A percentile compares a stretch with the other conserved stretches of the same genome.
Evolutionary conservation across 1,284 basidiomycete species (phyloP).

Genomic region (Pseudomicrostroma phylloplanum): DNA sequence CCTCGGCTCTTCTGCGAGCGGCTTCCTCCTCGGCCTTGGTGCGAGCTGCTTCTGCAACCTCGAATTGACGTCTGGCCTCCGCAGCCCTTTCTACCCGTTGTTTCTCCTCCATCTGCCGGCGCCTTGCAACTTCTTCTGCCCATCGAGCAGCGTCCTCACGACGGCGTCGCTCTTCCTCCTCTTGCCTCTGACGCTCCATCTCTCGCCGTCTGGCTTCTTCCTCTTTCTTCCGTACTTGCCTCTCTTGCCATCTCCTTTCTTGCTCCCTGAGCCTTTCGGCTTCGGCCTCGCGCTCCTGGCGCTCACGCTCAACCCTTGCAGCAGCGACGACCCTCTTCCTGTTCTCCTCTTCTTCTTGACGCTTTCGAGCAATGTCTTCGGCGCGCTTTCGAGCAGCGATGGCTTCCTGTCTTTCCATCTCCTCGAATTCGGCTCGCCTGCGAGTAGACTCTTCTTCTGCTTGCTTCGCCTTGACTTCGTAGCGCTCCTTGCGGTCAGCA

Average conservation of each 20-base stretch:
- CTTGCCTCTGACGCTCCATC: neutral
- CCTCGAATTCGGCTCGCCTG: neutral
- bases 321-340: neutral
- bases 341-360: neutral
- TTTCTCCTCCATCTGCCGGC: neutral
- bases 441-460: neutral
- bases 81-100: neutral
- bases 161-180: neutral
- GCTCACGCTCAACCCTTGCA: neutral
- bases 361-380: neutral
- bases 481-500: constrained; percentile 3
- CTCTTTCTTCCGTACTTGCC: neutral
- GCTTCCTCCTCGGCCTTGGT: constrained; percentile 1
- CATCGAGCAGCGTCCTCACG: neutral
- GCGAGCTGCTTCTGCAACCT: neutral
- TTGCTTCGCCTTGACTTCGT: neutral
- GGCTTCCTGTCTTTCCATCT: too few relatives aligned
- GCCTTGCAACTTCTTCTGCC: neutral
- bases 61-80: neutral
- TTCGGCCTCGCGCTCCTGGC: neutral
- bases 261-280: neutral
- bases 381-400: too few relatives aligned
- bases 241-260: neutral
- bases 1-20: too few relatives aligned
- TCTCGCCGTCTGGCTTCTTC: neutral